Percentiles rank a stretch among this genome's conserved stretches.
Conservation (phyloP, 352 stramenopile genomes). For the Phytophthora uliginosa region DNA sequence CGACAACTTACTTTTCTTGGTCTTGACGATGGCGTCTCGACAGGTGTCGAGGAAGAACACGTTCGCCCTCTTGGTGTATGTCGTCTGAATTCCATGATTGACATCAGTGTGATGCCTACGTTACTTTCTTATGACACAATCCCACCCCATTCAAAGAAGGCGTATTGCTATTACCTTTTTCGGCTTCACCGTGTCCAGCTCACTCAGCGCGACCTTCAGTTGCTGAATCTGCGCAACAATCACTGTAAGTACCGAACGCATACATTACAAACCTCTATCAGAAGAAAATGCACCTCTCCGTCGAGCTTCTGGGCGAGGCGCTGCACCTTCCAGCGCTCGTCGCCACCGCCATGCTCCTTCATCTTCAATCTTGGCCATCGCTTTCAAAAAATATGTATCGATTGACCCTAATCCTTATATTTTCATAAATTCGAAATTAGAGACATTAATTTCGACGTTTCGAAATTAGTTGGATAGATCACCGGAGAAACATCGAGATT, state of each 20-base stretch:
- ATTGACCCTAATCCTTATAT: too few relatives aligned
- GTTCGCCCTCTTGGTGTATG: conserved; percentile 76
- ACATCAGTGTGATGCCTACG: not conserved
- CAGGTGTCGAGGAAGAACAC: conserved; percentile 79
- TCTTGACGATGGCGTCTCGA: conserved; percentile 72
- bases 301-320: conserved; percentile 51
- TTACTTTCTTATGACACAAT: not conserved
- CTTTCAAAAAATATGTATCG: conserved; percentile 2
- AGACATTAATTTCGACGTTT: not conserved
- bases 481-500: not conserved
- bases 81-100: conserved; percentile 41
- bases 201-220: conserved; percentile 76
- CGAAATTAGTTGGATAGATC: not conserved
- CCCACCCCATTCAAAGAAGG: too few relatives aligned
- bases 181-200: conserved; percentile 75
- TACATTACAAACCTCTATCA: not conserved
- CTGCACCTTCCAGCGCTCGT: conserved; percentile 60
- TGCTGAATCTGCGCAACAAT: conserved; percentile 68
- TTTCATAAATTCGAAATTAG: not conserved
- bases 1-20: conserved; percentile 62
- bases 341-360: conserved; percentile 19
- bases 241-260: not conserved
- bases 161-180: conserved; percentile 60
- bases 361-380: conserved; percentile 50
- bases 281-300: conserved; percentile 34